Percentiles rank a stretch among this genome's conserved stretches.
These are phyloP conservation scores for Penicillium sp. DNA, from an alignment of 2,329 filamentous ascomycete species.

Conservation along the genomic window DNA sequence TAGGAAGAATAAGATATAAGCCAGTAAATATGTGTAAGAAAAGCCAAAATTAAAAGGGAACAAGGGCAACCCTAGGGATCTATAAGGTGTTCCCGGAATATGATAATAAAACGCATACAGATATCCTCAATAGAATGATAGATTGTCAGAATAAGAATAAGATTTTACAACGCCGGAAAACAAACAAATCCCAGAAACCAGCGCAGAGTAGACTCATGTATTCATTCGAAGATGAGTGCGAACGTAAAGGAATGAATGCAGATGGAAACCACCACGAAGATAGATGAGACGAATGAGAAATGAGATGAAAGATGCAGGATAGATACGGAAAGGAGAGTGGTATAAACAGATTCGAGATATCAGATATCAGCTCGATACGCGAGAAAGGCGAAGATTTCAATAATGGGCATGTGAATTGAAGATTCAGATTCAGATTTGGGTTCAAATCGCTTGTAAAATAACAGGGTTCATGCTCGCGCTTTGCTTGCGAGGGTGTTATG, in stretches of 20 bases:
- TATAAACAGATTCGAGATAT: neutral
- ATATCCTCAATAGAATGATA: neutral
- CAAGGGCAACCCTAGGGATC: neutral
- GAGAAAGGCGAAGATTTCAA: neutral
- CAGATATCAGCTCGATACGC: neutral
- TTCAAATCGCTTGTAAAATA: constrained; percentile 1
- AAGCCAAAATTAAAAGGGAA: no score
- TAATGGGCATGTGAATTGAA: neutral
- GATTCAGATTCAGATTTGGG: neutral
- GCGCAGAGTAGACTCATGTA: neutral
- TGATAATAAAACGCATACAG: neutral
- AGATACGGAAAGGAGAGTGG: neutral
- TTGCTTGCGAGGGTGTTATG: neutral
- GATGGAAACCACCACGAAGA: neutral
- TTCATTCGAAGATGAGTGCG: neutral
- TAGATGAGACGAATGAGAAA: neutral
- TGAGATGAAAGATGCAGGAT: neutral
- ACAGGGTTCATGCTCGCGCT: neutral
- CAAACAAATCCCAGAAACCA: neutral
- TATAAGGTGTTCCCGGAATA: neutral
- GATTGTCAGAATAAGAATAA: neutral
- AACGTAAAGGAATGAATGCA: neutral
- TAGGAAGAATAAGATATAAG: no score
- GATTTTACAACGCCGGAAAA: neutral
- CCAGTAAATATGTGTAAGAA: no score